phyloP scores from a whole-genome alignment of 768 basidiomycete species.

The Hirschioporus abietinus region DNA sequence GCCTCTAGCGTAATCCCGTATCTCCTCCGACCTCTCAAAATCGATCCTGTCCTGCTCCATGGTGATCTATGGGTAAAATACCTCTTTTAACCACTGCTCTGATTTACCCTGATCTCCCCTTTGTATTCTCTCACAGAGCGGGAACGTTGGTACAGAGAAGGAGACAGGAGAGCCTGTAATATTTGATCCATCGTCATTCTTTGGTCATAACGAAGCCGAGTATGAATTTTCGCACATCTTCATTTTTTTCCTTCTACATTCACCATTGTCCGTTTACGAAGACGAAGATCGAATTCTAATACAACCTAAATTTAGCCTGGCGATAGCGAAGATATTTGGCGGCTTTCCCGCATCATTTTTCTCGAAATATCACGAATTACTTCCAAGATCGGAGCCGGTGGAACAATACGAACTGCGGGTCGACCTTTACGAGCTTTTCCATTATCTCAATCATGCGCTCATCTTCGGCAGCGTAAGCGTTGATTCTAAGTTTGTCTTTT shows the following conservation, averaged over 20 bases:
- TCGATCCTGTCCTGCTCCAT: constrained; percentile 68
- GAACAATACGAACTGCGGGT: constrained; percentile 58
- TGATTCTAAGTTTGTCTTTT: not conserved
- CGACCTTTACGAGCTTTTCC: constrained; percentile 74
- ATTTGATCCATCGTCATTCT: constrained; percentile 76
- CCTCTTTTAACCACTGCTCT: not conserved
- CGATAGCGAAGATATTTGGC: constrained; percentile 76
- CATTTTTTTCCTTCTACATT: not conserved
- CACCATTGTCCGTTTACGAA: not conserved
- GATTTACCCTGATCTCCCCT: not conserved
- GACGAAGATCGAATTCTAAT: not conserved
- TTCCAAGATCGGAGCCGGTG: constrained; percentile 59
- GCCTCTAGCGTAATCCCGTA: constrained; percentile 62
- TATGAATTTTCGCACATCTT: constrained; percentile 23
- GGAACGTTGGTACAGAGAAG: constrained; percentile 61
- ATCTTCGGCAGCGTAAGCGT: constrained; percentile 60
- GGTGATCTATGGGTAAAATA: constrained; percentile 73
- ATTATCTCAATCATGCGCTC: constrained; percentile 78
- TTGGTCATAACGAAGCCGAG: constrained; percentile 81
- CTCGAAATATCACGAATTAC: constrained; percentile 54
- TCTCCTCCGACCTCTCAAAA: constrained; percentile 50
- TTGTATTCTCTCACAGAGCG: constrained; percentile 44
- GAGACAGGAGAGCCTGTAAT: constrained; percentile 55
- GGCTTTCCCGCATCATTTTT: constrained; percentile 65
- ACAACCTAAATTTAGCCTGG: constrained; percentile 40